Conservation (phyloP, 2,329 filamentous ascomycete species). For the Stagonosporopsis chrysanthemi region DNA sequence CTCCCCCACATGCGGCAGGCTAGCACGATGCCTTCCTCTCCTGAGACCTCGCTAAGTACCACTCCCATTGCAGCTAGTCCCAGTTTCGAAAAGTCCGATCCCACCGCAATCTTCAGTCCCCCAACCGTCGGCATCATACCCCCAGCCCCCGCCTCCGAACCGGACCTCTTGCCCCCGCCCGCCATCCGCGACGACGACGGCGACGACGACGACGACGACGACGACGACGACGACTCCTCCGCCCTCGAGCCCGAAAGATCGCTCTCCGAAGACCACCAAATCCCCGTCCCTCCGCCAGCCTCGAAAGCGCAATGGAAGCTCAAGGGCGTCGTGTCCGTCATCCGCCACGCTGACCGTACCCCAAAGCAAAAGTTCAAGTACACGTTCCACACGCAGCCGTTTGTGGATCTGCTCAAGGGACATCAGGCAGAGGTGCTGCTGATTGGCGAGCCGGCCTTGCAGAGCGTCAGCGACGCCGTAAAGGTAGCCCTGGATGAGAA, state of each 20-base stretch:
- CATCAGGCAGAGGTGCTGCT: slow-evolving; percentile 96
- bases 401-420: slow-evolving; percentile 91
- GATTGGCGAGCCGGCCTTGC: slow-evolving; percentile 87
- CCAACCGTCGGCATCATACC: slow-evolving; percentile 21
- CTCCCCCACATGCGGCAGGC: slow-evolving; percentile 47
- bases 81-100: slow-evolving; percentile 50
- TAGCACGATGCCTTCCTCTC: slow-evolving; percentile 51
- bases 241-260: slow-evolving; percentile 33
- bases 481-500: slow-evolving; percentile 79
- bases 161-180: slow-evolving; percentile 42
- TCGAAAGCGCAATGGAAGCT: slow-evolving; percentile 97
- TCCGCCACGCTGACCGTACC: slow-evolving; percentile 94
- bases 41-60: slow-evolving; percentile 53
- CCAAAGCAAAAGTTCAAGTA: slow-evolving; percentile 99
- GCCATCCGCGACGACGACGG: slow-evolving; percentile 39
- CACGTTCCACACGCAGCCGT: slow-evolving; percentile 95
- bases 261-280: slow-evolving; percentile 41
- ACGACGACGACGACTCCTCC: too few species aligned
- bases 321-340: slow-evolving; percentile 96
- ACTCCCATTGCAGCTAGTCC: slow-evolving; percentile 56
- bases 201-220: too few species aligned
- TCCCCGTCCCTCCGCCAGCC: slow-evolving; percentile 56
- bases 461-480: slow-evolving; percentile 88
- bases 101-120: slow-evolving; percentile 27
- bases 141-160: slow-evolving; percentile 38